These are phyloP conservation scores for Pseudohalonectria lignicola DNA, from an alignment of 2,329 filamentous ascomycete genomes.

Conservation along the genomic window DNA sequence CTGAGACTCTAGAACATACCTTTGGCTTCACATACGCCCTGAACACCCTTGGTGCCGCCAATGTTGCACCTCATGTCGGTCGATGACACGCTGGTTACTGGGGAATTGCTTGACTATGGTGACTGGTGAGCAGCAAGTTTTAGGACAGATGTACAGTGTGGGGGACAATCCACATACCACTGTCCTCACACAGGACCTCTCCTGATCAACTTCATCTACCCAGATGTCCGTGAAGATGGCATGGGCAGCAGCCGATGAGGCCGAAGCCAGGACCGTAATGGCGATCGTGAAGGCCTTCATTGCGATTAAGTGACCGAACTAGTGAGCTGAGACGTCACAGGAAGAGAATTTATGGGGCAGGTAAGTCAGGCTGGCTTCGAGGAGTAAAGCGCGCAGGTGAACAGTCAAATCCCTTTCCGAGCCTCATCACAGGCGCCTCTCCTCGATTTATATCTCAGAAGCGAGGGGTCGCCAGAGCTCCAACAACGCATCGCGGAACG, in stretches of 20 bases:
- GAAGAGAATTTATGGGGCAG: neutral
- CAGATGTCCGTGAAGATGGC: neutral
- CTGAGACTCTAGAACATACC: neutral
- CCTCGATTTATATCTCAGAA: neutral
- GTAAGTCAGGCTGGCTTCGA: neutral
- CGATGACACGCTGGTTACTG: neutral
- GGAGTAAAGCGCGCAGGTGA: neutral
- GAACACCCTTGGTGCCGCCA: conserved; percentile 15
- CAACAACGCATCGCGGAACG: no score
- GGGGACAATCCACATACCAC: neutral
- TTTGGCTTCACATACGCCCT: conserved; percentile 16
- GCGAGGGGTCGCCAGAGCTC: no score
- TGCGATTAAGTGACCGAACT: no score
- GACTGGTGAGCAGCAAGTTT: neutral
- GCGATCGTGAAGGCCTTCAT: neutral
- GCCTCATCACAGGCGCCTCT: neutral
- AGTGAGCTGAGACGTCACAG: no score
- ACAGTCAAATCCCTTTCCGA: neutral
- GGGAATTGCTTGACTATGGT: neutral
- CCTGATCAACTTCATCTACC: conserved; percentile 1
- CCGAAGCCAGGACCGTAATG: neutral
- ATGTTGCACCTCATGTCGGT: conserved; percentile 1
- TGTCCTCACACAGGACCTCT: neutral
- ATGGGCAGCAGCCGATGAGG: neutral
- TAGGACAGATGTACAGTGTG: no score